A percentile compares a stretch with the other conserved stretches of the same genome.
phyloP scores from a whole-genome alignment of 352 stramenopile species.

The Pythium rishiriense region DNA sequence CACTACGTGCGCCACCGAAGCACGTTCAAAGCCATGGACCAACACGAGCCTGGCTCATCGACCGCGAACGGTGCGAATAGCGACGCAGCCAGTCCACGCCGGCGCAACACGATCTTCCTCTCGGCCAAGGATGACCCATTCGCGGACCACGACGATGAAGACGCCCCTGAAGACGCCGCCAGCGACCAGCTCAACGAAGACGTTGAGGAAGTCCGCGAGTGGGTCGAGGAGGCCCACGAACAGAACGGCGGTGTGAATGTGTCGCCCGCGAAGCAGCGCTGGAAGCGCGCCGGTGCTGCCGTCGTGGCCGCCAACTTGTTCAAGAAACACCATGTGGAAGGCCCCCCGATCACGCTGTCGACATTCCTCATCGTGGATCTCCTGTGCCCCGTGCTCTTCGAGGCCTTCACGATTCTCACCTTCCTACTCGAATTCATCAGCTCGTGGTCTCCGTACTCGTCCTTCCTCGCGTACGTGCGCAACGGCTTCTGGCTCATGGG shows the following conservation, averaged over 20 bases:
- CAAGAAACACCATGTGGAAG: constrained; percentile 56
- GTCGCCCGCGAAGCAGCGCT: constrained; percentile 38
- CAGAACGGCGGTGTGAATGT: constrained; percentile 20
- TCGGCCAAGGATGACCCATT: constrained; percentile 58
- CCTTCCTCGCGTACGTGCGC: constrained; percentile 71
- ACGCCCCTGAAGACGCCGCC: constrained; percentile 54
- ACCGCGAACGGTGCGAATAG: neutral
- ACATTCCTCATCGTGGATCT: constrained; percentile 79
- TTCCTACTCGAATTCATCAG: constrained; percentile 52
- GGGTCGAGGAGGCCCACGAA: no score
- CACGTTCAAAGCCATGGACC: constrained; percentile 39
- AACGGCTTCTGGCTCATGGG: constrained; percentile 63
- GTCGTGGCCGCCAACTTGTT: constrained; percentile 63
- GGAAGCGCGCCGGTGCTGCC: constrained; percentile 51
- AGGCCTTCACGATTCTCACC: constrained; percentile 50
- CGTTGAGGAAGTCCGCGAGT: neutral
- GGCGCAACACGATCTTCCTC: constrained; percentile 36
- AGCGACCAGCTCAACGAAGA: neutral
- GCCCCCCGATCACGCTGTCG: constrained; percentile 61
- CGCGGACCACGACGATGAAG: constrained; percentile 53
- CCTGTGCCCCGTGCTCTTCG: constrained; percentile 72
- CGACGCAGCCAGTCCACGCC: neutral
- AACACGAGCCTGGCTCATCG: no score
- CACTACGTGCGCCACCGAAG: constrained; percentile 74
- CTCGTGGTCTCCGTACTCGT: constrained; percentile 58